Evolutionary conservation across 106 monocot species (phyloP).

Genomic region (Gastrodia elata): DNA sequence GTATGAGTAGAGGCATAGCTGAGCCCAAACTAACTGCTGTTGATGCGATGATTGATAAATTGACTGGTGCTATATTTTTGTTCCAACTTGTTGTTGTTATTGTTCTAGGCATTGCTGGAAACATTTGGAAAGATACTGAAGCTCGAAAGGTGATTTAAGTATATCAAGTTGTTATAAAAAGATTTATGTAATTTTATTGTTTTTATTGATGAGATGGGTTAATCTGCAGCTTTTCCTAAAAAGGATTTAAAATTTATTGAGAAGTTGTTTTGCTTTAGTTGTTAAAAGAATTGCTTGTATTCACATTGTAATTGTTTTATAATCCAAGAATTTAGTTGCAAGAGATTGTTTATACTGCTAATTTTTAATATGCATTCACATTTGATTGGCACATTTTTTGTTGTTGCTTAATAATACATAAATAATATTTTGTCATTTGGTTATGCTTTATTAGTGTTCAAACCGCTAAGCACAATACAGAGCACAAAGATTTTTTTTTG

Average conservation of each 20-base stretch:
- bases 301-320: neutral
- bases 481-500: too few species aligned
- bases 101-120: conserved; percentile 88
- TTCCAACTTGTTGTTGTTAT: conserved; percentile 97
- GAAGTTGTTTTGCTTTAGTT: neutral
- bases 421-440: neutral
- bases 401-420: neutral
- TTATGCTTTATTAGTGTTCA: too few species aligned
- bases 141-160: conserved; percentile 56
- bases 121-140: conserved; percentile 95
- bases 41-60: conserved; percentile 96
- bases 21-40: conserved; percentile 97
- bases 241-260: too few species aligned
- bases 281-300: neutral
- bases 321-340: neutral
- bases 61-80: conserved; percentile 90
- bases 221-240: too few species aligned
- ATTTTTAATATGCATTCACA: neutral
- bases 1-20: conserved; percentile 90
- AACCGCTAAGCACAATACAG: too few species aligned
- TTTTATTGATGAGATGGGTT: too few species aligned
- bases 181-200: neutral
- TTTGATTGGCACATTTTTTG: neutral
- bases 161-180: neutral
- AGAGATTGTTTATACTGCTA: neutral